A percentile compares a stretch with the other conserved stretches of the same genome.
phyloP scores from a whole-genome alignment of 2,329 filamentous ascomycete species.

The Calonectria crousiana region DNA sequence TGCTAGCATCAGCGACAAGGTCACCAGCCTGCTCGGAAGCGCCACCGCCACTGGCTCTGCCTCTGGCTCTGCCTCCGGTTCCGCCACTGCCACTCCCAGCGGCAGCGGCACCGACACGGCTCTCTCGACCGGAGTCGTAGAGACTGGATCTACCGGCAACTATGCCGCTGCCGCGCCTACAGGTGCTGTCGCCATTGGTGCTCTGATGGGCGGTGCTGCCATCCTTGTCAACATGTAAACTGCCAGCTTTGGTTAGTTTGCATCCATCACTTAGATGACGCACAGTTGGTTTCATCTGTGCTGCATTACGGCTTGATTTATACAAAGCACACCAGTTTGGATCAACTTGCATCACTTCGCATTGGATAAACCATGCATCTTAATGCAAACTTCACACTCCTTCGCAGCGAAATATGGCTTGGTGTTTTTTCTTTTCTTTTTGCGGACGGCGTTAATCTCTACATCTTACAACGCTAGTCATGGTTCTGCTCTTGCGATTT shows the following conservation, averaged over 20 bases:
- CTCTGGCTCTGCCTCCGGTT: neutral
- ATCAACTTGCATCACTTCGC: neutral
- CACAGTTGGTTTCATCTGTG: neutral
- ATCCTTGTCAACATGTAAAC: constrained; percentile 4
- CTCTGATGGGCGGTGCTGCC: neutral
- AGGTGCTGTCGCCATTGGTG: neutral
- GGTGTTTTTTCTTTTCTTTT: neutral
- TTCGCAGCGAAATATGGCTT: neutral
- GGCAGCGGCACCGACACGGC: neutral
- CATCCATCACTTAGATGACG: neutral
- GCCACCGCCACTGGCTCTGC: neutral
- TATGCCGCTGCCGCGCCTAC: neutral
- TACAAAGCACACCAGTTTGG: neutral
- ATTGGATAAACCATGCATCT: neutral
- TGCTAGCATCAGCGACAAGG: neutral
- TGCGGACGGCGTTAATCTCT: neutral
- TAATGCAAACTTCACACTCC: neutral
- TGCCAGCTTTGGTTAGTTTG: neutral
- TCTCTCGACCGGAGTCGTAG: neutral
- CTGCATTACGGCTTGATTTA: neutral
- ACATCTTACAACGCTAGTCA: neutral
- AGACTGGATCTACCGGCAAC: neutral
- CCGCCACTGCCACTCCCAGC: neutral
- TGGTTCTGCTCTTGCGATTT: neutral
- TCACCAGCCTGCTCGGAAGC: neutral